Evolutionary conservation across 768 basidiomycete species (phyloP), one percentile per base, ranked within the genome.

Genomic region (Sutorius australiensis): DNA sequence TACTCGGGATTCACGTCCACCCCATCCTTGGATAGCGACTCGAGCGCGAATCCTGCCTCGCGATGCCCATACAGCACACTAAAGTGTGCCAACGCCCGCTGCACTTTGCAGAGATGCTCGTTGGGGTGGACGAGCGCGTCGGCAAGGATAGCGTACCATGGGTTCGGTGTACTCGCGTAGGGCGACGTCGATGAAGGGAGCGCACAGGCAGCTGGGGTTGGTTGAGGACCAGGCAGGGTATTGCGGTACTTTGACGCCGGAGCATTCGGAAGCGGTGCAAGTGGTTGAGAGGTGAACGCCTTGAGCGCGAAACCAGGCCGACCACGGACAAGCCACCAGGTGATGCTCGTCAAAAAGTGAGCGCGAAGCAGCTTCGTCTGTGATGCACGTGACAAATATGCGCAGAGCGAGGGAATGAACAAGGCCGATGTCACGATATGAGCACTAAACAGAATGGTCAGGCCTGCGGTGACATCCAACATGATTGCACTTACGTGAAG

Each of bases 401-500:
- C 74, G 12, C 76, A 67, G 38, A 82, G 50, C 0, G 84, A 76
- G 0, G 81, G 76, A 16, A 87, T 53, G 72, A 87, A 86, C 28
- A 86, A 59, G 9, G 78, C 74, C 1, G 86, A 86, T 0, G 87
- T 90, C 33, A 88, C 79, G 12, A 87, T 74, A 57, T 89, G 87
- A 68, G 83, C 81, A 13, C 85, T 88, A 36, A 4, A 34, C 6
- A n/a, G 6, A 36, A n/a, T 7, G 13, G 31, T 60, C 51, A 61
- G 61, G 47, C 8, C 28, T 10, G 24, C 8, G 7, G 14, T 31
- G n/a, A 34, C 21, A 21, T 9, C 16, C 28, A 28, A 33, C 21
- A 8, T n/a, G 10, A 17, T 19, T 57, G 47, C 11, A 73, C 84
- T 57, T 57, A 87, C 84, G 73, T 63, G 74, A 83, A 81, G 68